Base-by-base conservation (phyloP, 2,329 filamentous ascomycete genomes). In the Raffaelea albimanens region DNA sequence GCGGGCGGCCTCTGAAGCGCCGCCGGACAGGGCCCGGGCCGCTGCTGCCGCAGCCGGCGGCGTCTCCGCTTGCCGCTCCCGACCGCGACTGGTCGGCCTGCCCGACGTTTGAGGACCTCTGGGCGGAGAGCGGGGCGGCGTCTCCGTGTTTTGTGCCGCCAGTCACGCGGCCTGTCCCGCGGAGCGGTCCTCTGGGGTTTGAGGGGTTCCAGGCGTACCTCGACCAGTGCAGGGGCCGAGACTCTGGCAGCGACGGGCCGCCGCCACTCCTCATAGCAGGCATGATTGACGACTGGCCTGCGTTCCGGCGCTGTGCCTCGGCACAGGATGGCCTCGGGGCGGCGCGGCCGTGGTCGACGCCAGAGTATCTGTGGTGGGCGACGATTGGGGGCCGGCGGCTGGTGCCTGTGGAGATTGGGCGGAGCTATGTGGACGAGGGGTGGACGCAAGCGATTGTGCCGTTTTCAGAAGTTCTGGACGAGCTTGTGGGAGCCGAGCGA, bases 391-490 rank as follows among this genome's bases (percentile, higher is more conserved):
- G 93, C 0, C 72, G 82, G 29, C 75, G 93, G 11, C 74, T 95
- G 0, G 86, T 97, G 0, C 91, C 91, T 0, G 76, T 96, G 3
- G 90, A 97, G 62, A 64, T 93, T 2, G 91, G 93, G 1, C 72
- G 85, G 42, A 93, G 85, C 59, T 98, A 97, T 59, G 90, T 88
- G 1, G 88, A 95, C 53, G 76, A 78, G 19, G 83, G 73, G 20
- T 96, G 91, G 90, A 81, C 82, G 0, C 91, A 97, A 63, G 76
- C 80, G 47, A 80, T 97, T 22, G 76, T 95, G 43, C 70, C 78
- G 0, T 94, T 97, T 57, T 66, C 68, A 5, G 69, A 82, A 1
- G 95, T 96, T 54, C 67, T 95, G 43, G 55, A 69, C 5, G 62
- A 29, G 25, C 25, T 29, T 9, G 23, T 31, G 44, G 14, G 34